phyloP scores from a whole-genome alignment of 2,329 filamentous ascomycete genomes.

The Talaromyces sp. region DNA sequence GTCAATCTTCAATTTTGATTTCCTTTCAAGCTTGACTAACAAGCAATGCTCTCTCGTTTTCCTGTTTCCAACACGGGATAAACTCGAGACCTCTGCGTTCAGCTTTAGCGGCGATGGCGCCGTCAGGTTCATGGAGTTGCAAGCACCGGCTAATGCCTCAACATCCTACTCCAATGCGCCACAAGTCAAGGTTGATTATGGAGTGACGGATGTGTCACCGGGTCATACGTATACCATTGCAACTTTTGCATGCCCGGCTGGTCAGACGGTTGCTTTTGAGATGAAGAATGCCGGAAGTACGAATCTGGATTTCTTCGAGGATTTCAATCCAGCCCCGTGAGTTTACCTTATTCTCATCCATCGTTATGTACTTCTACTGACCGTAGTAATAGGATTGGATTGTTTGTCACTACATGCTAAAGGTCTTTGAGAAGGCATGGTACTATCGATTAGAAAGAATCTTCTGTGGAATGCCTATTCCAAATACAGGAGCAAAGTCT shows the following conservation, averaged over 20 bases:
- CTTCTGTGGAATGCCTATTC: no score
- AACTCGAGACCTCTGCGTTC: constrained; percentile 60
- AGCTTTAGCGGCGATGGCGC: constrained; percentile 53
- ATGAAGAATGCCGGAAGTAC: constrained; percentile 52
- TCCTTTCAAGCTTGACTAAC: constrained; percentile 51
- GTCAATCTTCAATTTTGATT: constrained; percentile 67
- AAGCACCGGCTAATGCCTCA: constrained; percentile 40
- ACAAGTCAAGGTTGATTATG: constrained; percentile 43
- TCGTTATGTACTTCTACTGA: constrained; percentile 16
- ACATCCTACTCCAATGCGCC: constrained; percentile 57
- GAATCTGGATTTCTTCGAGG: constrained; percentile 59
- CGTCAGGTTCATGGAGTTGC: constrained; percentile 53
- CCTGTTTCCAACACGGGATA: constrained; percentile 56
- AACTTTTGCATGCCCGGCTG: constrained; percentile 54
- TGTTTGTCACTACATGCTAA: constrained; percentile 44
- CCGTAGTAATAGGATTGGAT: constrained; percentile 33
- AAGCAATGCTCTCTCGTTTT: constrained; percentile 64
- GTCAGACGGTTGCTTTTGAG: constrained; percentile 51
- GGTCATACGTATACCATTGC: constrained; percentile 55
- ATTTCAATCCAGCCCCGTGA: constrained; percentile 55
- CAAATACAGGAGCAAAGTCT: not conserved
- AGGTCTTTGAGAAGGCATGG: no score
- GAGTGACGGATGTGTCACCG: constrained; percentile 45
- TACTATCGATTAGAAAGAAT: not conserved
- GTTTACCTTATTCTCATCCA: constrained; percentile 21